Evolutionary conservation across 2,329 filamentous ascomycete genomes (phyloP), one percentile per base, ranked within the genome.

Genomic region (Fusarium sp.): DNA sequence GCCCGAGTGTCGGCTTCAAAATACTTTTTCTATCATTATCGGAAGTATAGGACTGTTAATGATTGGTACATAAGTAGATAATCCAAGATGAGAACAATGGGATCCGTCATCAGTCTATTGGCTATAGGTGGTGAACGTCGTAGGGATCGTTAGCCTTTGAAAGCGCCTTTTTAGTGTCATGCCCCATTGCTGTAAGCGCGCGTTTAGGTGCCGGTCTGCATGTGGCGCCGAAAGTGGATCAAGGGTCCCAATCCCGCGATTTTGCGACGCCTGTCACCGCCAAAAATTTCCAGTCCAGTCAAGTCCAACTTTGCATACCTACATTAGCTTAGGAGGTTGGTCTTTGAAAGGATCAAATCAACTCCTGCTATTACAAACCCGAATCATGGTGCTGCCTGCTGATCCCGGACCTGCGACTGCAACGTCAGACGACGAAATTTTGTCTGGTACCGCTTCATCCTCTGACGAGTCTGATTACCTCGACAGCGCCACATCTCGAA

Each of bases 401-500:
- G 69, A 75, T 68, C 64, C 62, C 38, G 68, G 76, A 54, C 59
- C 59, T 61, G 59, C 71, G 59, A 71, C 50, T 41, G 62, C 57
- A 33, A 55, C 30, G 39, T 76, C 72, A 64, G 71, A 78, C 47
- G 72, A 68, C 26, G 57, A 61, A 22, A 42, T 68, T 38, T 47
- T 65, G 38, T 60, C 73, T 63, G 71, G 73, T 44, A 53, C 55
- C 18, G 68, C 41, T 30, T 75, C 72, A 56, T 79, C 74, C 26
- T 81, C 81, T 56, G 77, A 78, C 61, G 83, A 85, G 75, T 89
- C 87, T 39, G 87, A 89, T 72, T 85, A 83, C 65, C 83, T 89
- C 45, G 84, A 86, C 79, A 84, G 81, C 73, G 75, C 77, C 47
- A 78, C 79, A 53, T 81, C 85, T 41, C 83, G 85, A 71, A 87